phyloP scores from a whole-genome alignment of 495 filamentous ascomycete species.

The Aspergillus hancockii region DNA sequence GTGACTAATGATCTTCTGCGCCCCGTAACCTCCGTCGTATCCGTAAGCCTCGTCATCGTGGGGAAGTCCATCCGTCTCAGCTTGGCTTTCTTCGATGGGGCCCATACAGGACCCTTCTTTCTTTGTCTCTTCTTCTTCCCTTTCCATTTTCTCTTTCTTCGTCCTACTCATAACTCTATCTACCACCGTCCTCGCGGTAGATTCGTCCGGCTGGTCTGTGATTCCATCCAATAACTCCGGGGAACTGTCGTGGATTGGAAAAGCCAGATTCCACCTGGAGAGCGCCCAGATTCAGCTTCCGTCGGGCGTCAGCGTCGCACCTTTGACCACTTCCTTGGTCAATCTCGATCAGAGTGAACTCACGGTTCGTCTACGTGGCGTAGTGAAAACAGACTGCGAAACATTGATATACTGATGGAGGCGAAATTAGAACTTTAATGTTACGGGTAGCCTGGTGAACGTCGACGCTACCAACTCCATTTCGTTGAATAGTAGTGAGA shows the following conservation, averaged over 20 bases:
- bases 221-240: conserved; percentile 37
- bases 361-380: conserved; percentile 24
- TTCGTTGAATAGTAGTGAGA: conserved; percentile 31
- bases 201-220: conserved; percentile 25
- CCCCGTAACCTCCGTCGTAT: conserved; percentile 33
- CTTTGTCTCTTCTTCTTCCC: conserved; percentile 21
- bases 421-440: conserved; percentile 23
- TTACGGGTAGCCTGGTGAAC: conserved; percentile 28
- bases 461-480: conserved; percentile 35
- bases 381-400: neutral
- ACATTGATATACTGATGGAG: neutral
- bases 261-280: conserved; percentile 27
- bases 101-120: conserved; percentile 21
- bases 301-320: conserved; percentile 27
- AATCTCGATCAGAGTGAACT: conserved; percentile 20
- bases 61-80: conserved; percentile 22
- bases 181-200: conserved; percentile 22
- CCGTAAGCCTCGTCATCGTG: conserved; percentile 36
- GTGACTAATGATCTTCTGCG: conserved; percentile 34
- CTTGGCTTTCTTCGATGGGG: conserved; percentile 23
- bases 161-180: conserved; percentile 22
- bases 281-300: conserved; percentile 23
- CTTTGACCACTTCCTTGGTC: conserved; percentile 33
- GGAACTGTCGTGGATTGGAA: conserved; percentile 26
- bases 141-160: conserved; percentile 13